Percentiles rank a stretch among this genome's conserved stretches.
These are phyloP conservation scores for Oryza rufipogon DNA, from an alignment of 176 grass and related monocot genomes.

Conservation along the genomic window DNA sequence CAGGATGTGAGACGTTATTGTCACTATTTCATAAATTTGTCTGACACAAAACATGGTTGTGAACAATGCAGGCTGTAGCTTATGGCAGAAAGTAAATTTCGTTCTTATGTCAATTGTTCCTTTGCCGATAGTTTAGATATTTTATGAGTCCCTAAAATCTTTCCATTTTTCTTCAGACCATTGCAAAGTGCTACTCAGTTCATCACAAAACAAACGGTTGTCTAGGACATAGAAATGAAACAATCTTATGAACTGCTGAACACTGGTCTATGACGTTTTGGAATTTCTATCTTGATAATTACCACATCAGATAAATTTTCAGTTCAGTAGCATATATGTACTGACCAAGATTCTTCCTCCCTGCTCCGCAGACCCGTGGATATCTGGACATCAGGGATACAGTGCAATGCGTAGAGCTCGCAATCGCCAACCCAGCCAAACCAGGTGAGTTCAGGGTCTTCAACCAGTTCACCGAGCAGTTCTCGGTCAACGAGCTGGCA, in stretches of 20 bases:
- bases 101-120: not conserved
- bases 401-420: constrained; percentile 85
- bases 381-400: constrained; percentile 96
- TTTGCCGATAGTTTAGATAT: not conserved
- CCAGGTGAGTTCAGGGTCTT: constrained; percentile 91
- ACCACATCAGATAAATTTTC: not conserved
- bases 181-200: not conserved
- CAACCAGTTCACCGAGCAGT: constrained; percentile 96
- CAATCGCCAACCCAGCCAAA: constrained; percentile 89
- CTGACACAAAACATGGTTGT: not conserved
- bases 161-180: not conserved
- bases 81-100: not conserved
- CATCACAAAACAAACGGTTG: not conserved
- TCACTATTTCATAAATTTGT: not conserved
- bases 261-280: not conserved
- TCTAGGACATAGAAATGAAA: not conserved
- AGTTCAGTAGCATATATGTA: not conserved
- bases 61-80: not conserved
- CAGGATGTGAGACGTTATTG: not conserved
- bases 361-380: constrained; percentile 66
- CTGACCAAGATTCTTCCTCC: constrained; percentile 16
- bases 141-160: not conserved
- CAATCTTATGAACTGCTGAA: not conserved
- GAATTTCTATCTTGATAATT: not conserved
- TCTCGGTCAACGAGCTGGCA: constrained; percentile 86